Percentiles rank a stretch among this genome's conserved stretches.
These are phyloP conservation scores for Mycena pura DNA, from an alignment of 768 basidiomycete genomes.

Conservation along the genomic window DNA sequence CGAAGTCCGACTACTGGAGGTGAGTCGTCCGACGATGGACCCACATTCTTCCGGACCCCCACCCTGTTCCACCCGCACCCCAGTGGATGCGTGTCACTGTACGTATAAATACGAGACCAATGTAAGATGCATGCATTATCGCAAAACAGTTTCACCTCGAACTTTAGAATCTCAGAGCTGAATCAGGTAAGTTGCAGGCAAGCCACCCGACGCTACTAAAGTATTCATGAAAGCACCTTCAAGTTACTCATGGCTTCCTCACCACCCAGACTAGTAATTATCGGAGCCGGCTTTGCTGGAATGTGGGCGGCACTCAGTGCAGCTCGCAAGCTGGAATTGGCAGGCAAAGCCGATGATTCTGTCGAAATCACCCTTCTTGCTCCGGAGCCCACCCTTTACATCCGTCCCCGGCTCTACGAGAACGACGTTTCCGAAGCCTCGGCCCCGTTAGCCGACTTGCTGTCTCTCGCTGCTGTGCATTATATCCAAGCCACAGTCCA, in stretches of 20 bases:
- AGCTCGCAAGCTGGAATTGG: constrained; percentile 21
- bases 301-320: constrained; percentile 31
- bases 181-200: background rate
- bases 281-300: constrained; percentile 31
- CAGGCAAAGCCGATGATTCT: constrained; percentile 2
- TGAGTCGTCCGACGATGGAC: background rate
- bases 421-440: constrained; percentile 22
- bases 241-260: constrained; percentile 3
- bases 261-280: constrained; percentile 18
- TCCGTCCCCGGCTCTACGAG: constrained; percentile 32
- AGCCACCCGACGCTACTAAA: background rate
- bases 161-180: too few species aligned
- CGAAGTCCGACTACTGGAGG: background rate
- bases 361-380: constrained; percentile 28
- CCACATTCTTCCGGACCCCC: background rate
- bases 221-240: background rate
- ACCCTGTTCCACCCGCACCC: background rate
- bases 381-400: constrained; percentile 30
- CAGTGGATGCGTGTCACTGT: background rate
- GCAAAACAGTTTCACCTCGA: too few species aligned
- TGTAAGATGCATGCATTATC: background rate
- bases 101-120: constrained; percentile 4
- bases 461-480: constrained; percentile 18
- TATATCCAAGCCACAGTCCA: constrained; percentile 25
- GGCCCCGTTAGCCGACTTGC: constrained; percentile 16